Base-by-base conservation (phyloP, 129 eudicot species). In the Chrysanthemum makinoi region DNA sequence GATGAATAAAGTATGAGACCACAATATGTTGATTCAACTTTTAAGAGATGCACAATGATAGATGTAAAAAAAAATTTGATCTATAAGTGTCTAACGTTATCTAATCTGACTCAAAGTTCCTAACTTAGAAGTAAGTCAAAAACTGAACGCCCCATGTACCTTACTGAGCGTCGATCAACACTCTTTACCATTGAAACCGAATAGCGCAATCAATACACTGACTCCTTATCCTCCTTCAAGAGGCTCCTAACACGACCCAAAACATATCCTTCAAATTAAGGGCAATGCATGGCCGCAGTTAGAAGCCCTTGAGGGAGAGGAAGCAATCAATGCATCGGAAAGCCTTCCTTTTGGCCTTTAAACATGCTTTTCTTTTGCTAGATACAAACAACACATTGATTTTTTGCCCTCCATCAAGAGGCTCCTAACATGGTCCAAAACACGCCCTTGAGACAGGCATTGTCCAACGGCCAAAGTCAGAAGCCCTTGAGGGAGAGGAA, bases 401-500 rank as follows among this genome's bases (percentile, higher is more conserved):
- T 52, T 3, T 52, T 52, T 52, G 0, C 18, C 5, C 57, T 52
- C 57, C 57, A 15, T 52, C 57, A 7, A 6, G 8, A 52, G 57
- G 57, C 57, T 15, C 18, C 57, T 52, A 52, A 52, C 57, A 14
- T 61, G 20, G 33, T 1, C 66, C 66, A 61, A 14, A 26, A 28
- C 47, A 14, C 15, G 6, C 65, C 65, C 17, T 13, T 28, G 6
- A 59, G 46, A 61, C 19, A 0, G 66, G 57, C 19, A 52, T 52
- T 52, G 57, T 9, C 7, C 17, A 52, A 52, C 6, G 14, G 10
- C 19, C 17, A 52, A 16, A 16, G 16, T 1, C 7, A 12, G 17
- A 52, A 52, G 66, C 66, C 66, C 3, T 61, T 61, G 66, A 61
- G 47, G 66, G 66, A 61, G 66, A 28, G 66, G 0, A 61, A 61